Percentiles rank a stretch among this genome's conserved stretches.
These are phyloP conservation scores for Cyberlindnera mycetangii DNA, from an alignment of 805 yeast species.

Conservation along the genomic window DNA sequence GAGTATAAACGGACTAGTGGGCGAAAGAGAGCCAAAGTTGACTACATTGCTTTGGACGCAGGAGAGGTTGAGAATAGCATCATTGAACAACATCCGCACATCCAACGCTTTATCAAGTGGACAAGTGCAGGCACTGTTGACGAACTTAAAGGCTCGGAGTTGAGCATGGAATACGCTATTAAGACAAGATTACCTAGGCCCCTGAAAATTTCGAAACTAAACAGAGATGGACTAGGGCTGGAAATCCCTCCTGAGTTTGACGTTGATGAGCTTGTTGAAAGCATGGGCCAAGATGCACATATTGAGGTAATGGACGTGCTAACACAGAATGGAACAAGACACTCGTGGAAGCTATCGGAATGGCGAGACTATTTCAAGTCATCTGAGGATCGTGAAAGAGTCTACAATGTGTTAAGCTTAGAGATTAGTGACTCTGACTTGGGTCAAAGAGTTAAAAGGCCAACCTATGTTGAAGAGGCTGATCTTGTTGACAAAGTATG, in stretches of 20 bases:
- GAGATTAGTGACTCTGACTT: conserved; percentile 62
- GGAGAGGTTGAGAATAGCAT: conserved; percentile 46
- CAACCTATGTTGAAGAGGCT: conserved; percentile 57
- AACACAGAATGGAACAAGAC: conserved; percentile 61
- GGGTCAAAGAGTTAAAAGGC: conserved; percentile 53
- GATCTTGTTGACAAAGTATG: conserved; percentile 74
- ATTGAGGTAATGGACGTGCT: conserved; percentile 89
- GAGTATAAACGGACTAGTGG: conserved; percentile 49
- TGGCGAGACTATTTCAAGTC: conserved; percentile 73
- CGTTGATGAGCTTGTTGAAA: conserved; percentile 51
- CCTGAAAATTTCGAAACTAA: conserved; percentile 37
- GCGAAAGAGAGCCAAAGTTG: conserved; percentile 55
- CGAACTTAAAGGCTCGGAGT: conserved; percentile 31
- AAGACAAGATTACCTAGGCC: conserved; percentile 40
- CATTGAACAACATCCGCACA: conserved; percentile 51
- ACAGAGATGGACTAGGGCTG: conserved; percentile 41
- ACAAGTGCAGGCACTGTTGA: conserved; percentile 11
- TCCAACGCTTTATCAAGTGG: conserved; percentile 26
- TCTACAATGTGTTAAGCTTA: conserved; percentile 76
- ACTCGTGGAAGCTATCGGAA: conserved; percentile 58
- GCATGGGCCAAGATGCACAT: conserved; percentile 58
- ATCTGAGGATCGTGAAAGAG: conserved; percentile 50
- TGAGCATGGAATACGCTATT: conserved; percentile 35
- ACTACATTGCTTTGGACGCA: conserved; percentile 75
- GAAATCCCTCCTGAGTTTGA: conserved; percentile 54